A percentile compares a stretch with the other conserved stretches of the same genome.
phyloP scores from a whole-genome alignment of 352 stramenopile genomes.

The Phytopythium montanum region DNA sequence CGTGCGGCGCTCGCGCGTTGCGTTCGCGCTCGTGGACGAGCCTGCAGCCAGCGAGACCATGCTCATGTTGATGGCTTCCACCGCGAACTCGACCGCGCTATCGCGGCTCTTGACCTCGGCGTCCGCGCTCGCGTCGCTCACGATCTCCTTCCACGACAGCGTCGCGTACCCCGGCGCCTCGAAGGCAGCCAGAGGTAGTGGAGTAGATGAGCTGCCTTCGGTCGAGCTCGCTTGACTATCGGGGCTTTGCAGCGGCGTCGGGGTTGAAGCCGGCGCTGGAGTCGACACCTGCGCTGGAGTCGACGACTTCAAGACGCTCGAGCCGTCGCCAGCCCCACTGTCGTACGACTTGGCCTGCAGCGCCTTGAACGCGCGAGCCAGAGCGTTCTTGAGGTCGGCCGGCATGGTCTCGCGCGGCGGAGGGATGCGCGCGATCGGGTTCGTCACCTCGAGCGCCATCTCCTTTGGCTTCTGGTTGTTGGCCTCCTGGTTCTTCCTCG shows the following conservation, averaged over 20 bases:
- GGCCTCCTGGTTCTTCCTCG: slow-evolving; percentile 79
- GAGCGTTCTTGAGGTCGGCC: slow-evolving; percentile 63
- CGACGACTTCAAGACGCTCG: slow-evolving; percentile 5
- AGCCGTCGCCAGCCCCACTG: slow-evolving; percentile 29
- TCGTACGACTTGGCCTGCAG: slow-evolving; percentile 67
- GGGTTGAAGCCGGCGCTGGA: slow-evolving; percentile 24
- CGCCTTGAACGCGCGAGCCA: slow-evolving; percentile 73
- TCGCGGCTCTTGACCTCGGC: slow-evolving; percentile 63
- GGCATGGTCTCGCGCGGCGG: slow-evolving; percentile 65
- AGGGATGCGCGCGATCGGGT: slow-evolving; percentile 74
- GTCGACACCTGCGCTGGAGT: slow-evolving; percentile 18
- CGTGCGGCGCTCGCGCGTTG: slow-evolving; percentile 66
- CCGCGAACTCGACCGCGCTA: slow-evolving; percentile 66
- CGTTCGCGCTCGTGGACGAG: slow-evolving; percentile 62
- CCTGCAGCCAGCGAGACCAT: slow-evolving; percentile 68
- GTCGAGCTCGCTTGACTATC: slow-evolving; percentile 41
- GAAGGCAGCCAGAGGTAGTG: slow-evolving; percentile 31
- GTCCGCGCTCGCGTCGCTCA: slow-evolving; percentile 45
- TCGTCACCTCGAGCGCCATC: slow-evolving; percentile 63
- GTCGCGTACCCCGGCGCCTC: slow-evolving; percentile 51
- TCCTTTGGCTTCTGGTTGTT: slow-evolving; percentile 70
- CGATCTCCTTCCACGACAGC: slow-evolving; percentile 68
- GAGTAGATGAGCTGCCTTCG: slow-evolving; percentile 6
- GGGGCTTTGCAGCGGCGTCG: slow-evolving; percentile 64
- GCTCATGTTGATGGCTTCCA: slow-evolving; percentile 76